Evolutionary conservation across 2,329 filamentous ascomycete species (phyloP), one percentile per base, ranked within the genome.

Genomic region (Cordyceps tenuipes): DNA sequence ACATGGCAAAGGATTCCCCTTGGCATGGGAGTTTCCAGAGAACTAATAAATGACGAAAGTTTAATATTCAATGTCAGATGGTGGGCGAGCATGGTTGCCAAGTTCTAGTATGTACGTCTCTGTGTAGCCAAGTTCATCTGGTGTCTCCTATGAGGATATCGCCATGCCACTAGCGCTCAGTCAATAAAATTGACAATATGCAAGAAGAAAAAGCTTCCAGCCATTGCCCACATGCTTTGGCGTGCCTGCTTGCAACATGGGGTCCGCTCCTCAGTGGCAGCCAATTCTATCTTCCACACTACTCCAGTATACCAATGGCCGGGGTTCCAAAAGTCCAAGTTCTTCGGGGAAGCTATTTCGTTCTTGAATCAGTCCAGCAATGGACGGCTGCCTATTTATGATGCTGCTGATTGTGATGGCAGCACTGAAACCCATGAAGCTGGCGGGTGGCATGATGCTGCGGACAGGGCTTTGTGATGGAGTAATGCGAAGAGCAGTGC

Each of bases 251-350:
- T n/a, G 15, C 8, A 29, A 19, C 21, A 36, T 3, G 15, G 39
- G 23, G 15, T 13, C 5, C 2, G 4, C 23, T 26, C 55, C 21
- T 58, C n/a, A 59, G 15, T 77, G 71, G 21, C 71, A 73, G 48
- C 75, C 73, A 68, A 85, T 83, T 57, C 82, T 77, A 73, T 85
- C 83, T 71, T 86, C 83, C 52, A 86, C 70, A 44, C 84, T 82
- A 64, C 80, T 82, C 79, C 83, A 86, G 72, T 84, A 85, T 57
- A 85, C 81, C 41, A 85, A 76, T 12, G 84, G 84, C 48, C 84
- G 73, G 2, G 84, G 84, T 71, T 87, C 84, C 29, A 87, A 76
- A 19, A 87, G 74, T 65, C 75, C 76, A 9, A 86, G 74, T 66
- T 82, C 82, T 56, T 73, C 74, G 10, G 76, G 76, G 59, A 82